Evolutionary conservation across 164 flowering plant species (phyloP), one percentile per base, ranked within the genome.

Genomic region (Magnolia changhungtana): DNA sequence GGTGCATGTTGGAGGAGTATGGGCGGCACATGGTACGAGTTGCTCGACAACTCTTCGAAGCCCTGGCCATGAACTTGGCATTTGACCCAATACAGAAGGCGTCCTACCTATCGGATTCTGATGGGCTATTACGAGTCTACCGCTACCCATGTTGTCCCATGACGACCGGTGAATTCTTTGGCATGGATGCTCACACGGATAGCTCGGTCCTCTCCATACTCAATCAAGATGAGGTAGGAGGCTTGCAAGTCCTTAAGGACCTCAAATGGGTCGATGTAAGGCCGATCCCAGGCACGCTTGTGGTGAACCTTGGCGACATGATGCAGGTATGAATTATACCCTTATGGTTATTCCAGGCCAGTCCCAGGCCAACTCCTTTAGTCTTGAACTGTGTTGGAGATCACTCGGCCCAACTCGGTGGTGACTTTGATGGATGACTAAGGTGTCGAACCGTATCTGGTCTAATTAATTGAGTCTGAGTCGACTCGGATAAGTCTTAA

Each of bases 241-340:
- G 97, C 8, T 87, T 92, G 27, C 84, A 92, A 74, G 77, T 89
- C 55, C 76, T 75, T 74, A 90, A 84, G 72, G 88, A 90, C 67
- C 76, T 75, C 6, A 4, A 78, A 18, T 92, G 97, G 91, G 27
- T 84, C 16, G 71, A 76, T 24, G 88, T 89, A 1, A 55, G 78
- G 3, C 94, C 90, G 1, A 50, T 87, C 19, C 63, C 87, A 20
- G 65, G 80, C 75, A 81, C 90, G 0, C 85, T 93, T 3, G 76
- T 93, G 13, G 84, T 93, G 83, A 88, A 91, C 72, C 75, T 93
- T 20, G 98, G 98, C 24, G 96, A 90, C 65, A 89, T 91, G 98
- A 81, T 88, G 88, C 96, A 93, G 94, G 97, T 93, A 18, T 10
- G 69, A n/a, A 11, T 24, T 11, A 61, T 37, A 37, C 29, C 1